phyloP scores from a whole-genome alignment of 2,329 filamentous ascomycete species.

The Cordyceps javanica region DNA sequence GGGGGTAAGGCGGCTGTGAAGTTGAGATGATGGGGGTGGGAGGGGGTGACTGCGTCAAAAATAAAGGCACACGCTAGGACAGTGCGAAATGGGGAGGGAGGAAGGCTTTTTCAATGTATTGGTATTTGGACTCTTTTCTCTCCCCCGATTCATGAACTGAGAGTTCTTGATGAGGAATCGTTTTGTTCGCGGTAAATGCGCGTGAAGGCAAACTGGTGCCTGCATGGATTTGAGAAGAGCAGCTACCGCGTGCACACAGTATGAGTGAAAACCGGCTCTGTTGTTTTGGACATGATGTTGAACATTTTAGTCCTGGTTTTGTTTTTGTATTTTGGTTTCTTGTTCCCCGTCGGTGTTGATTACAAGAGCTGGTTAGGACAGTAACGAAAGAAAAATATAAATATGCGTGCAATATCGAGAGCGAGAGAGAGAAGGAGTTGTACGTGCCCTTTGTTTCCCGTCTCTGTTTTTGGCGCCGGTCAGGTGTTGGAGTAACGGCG shows the following conservation, averaged over 20 bases:
- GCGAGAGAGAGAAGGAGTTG: no score
- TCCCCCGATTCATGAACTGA: not conserved
- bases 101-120: not conserved
- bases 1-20: not conserved
- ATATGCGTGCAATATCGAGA: no score
- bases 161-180: not conserved
- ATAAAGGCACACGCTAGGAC: not conserved
- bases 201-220: not conserved
- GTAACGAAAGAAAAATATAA: not conserved
- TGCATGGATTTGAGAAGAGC: not conserved
- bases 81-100: not conserved
- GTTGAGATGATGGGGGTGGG: not conserved
- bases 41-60: not conserved
- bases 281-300: not conserved
- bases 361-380: not conserved
- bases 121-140: not conserved
- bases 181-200: not conserved
- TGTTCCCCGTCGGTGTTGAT: not conserved
- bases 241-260: not conserved
- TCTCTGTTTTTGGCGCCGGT: no score
- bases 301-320: no score
- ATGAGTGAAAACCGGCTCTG: not conserved
- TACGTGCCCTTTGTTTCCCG: no score
- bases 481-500: no score
- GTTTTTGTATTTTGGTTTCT: not conserved